phyloP scores from a whole-genome alignment of 768 basidiomycete genomes.

The Lyophyllum decastes region DNA sequence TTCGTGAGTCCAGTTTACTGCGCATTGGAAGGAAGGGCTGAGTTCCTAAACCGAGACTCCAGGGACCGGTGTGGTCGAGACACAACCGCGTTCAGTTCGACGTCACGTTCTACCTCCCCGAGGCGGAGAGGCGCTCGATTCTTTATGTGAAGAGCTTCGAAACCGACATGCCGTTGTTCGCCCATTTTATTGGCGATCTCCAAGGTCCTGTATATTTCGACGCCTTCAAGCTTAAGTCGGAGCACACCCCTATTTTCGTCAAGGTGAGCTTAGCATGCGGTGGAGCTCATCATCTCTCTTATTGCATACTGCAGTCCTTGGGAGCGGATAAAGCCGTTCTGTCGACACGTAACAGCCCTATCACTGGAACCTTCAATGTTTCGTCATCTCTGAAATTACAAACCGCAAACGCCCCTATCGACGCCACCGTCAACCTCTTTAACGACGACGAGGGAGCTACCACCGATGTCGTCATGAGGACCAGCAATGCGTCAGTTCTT shows the following conservation, averaged over 20 bases:
- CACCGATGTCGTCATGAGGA: slow-evolving; percentile 27
- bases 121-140: slow-evolving; percentile 12
- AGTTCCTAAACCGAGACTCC: neutral
- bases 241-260: slow-evolving; percentile 33
- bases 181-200: slow-evolving; percentile 39
- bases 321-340: slow-evolving; percentile 26
- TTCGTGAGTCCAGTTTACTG: slow-evolving; percentile 29
- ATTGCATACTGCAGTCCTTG: slow-evolving; percentile 29
- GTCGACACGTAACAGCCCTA: slow-evolving; percentile 42
- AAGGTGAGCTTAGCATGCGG: slow-evolving; percentile 28
- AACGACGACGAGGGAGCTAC: slow-evolving; percentile 25
- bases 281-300: neutral
- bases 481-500: slow-evolving; percentile 41
- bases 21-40: neutral
- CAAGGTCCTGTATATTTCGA: slow-evolving; percentile 40
- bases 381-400: slow-evolving; percentile 28
- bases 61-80: slow-evolving; percentile 18
- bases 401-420: slow-evolving; percentile 44
- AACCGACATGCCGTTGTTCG: slow-evolving; percentile 43
- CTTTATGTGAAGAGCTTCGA: slow-evolving; percentile 42
- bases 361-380: slow-evolving; percentile 46
- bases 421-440: slow-evolving; percentile 37
- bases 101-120: slow-evolving; percentile 26
- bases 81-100: slow-evolving; percentile 18
- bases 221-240: slow-evolving; percentile 32